Base-by-base conservation (phyloP, 208 protist genomes). In the Herpetomonas samuelpessoai region DNA sequence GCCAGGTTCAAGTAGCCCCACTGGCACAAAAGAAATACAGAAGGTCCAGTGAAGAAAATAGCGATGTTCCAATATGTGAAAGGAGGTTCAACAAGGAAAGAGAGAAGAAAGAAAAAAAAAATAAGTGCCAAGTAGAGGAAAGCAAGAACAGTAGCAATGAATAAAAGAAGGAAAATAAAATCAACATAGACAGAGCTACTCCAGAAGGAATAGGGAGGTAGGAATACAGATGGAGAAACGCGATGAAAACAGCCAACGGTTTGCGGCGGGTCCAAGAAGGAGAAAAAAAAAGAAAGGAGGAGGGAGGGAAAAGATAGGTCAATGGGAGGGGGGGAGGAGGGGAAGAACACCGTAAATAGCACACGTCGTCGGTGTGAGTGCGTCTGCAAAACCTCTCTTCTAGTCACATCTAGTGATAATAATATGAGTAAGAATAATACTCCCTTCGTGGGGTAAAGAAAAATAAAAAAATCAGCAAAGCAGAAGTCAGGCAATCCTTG, bases 131-230 rank as follows among this genome's bases (percentile, higher is more conserved):
- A 62, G 26, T 61, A 29, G 22, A 60, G 16, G 45, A 31, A 29
- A 38, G 56, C 44, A 3, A 57, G 50, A 31, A 58, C 46, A 39
- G 30, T 21, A 56, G 54, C 25, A 64, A 48, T 51, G 44, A 68
- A 48, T 27, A 38, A 19, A 10, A 45, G 27, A 22, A 67, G 22
- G 59, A 48, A 50, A 59, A 48, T 3, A 67, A 48, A 61, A 47
- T 56, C 57, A 29, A 26, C 2, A 51, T 10, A 35, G 49, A 53
- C n/a, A n/a, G n/a, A n/a, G n/a, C n/a, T n/a, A n/a, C n/a, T n/a
- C n/a, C n/a, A n/a, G n/a, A n/a, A n/a, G n/a, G n/a, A n/a, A n/a
- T n/a, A n/a, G n/a, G n/a, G n/a, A n/a, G n/a, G n/a, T n/a, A n/a
- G n/a, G n/a, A n/a, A n/a, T n/a, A n/a, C n/a, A n/a, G n/a, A n/a